Conservation (phyloP, 805 yeast genomes). For the Henningerozyma blattae region DNA sequence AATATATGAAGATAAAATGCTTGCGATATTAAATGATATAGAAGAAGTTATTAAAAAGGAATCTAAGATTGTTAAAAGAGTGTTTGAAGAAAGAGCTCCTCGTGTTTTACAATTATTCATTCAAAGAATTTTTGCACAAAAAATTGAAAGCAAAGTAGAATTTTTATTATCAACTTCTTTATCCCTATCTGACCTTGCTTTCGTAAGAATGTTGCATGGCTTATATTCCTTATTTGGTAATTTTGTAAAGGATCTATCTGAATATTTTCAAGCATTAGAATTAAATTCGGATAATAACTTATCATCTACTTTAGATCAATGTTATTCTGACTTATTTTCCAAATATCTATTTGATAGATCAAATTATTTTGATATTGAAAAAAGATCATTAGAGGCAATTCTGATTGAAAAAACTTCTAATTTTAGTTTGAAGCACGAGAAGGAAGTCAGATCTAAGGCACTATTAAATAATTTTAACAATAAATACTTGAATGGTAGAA, state of each 20-base stretch:
- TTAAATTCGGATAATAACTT: slow-evolving; percentile 32
- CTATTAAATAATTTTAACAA: slow-evolving; percentile 21
- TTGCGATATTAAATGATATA: slow-evolving; percentile 41
- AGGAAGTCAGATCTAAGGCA: slow-evolving; percentile 18
- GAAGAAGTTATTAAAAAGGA: slow-evolving; percentile 55
- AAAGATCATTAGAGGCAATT: slow-evolving; percentile 43
- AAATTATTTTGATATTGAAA: slow-evolving; percentile 60
- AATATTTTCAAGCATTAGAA: slow-evolving; percentile 39
- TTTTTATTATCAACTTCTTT: slow-evolving; percentile 50
- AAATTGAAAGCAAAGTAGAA: slow-evolving; percentile 45
- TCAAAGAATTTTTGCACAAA: slow-evolving; percentile 66
- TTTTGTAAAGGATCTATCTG: slow-evolving; percentile 54
- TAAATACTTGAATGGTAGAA: slow-evolving; percentile 4
- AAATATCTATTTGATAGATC: slow-evolving; percentile 51
- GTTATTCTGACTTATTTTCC: slow-evolving; percentile 59
- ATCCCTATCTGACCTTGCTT: slow-evolving; percentile 54
- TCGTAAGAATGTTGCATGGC: slow-evolving; percentile 61
- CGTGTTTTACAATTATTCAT: slow-evolving; percentile 59
- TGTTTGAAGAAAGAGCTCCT: slow-evolving; percentile 54
- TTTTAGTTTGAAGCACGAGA: slow-evolving; percentile 24
- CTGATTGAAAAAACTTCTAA: slow-evolving; percentile 22
- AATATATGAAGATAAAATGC: slow-evolving; percentile 41
- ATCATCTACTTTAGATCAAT: slow-evolving; percentile 50
- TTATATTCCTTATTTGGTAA: slow-evolving; percentile 47
- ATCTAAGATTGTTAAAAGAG: slow-evolving; percentile 58